Base-by-base conservation (phyloP, 108 stramenopile species). In the Cyclotella baltica region DNA sequence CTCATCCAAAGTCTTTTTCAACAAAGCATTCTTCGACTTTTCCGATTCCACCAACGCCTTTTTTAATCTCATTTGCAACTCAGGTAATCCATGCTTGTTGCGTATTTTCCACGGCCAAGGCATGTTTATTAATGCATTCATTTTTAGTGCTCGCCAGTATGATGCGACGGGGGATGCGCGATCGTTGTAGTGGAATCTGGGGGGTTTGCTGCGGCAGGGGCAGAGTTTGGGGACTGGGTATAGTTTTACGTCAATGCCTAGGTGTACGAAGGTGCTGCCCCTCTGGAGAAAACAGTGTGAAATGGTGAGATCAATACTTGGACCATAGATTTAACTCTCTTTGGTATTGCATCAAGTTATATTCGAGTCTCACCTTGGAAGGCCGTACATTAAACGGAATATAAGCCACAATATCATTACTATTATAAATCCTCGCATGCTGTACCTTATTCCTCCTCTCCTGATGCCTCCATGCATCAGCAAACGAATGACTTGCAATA, bases 391-490 rank as follows among this genome's bases (percentile, higher is more conserved):
- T 80, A 29, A 80, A 52, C 18, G 87, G 87, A 11, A 88, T 27
- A 38, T 89, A 84, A 47, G 86, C 74, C 22, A 86, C 84, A 61
- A 87, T 64, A 52, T 88, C 88, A 72, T 73, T 76, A 29, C 47
- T 63, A 67, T 89, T 89, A 61, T 72, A 80, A 53, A 87, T 81
- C 37, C 87, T 83, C 36, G 82, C 85, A 52, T 75, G 71, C 62
- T 88, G 89, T 11, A 89, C 59, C 63, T 88, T 89, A 35, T 74
- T 76, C 15, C 34, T 58, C 62, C 47, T 52, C 69, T 88, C 89
- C 37, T 89, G 89, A 66, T 89, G 85, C 4, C 85, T 75, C 67
- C 88, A 81, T 4, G 86, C 72, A 67, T 87, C 89, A 20, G 70
- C 81, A 74, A 87, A 89, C 9, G 78, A 51, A 68, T 87, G 75